Conservation (phyloP, 306 rosid species). For the Sicyos edulis region DNA sequence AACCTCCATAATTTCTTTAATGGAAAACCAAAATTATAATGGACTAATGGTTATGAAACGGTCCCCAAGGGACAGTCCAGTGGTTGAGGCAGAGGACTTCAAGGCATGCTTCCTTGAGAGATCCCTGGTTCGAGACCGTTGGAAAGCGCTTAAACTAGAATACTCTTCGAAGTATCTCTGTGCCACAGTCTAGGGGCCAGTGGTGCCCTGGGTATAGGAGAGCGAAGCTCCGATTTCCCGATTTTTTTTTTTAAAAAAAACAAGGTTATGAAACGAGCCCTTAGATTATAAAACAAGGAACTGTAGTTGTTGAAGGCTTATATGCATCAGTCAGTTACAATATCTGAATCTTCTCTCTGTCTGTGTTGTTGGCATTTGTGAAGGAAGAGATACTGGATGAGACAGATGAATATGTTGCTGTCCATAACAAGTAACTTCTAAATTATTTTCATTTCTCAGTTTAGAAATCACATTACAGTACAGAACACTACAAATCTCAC, state of each 20-base stretch:
- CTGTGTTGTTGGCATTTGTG: constrained; percentile 6
- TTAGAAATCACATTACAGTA: neutral
- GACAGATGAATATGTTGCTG: constrained; percentile 59
- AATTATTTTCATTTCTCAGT: neutral
- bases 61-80: neutral
- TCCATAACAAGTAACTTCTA: constrained; percentile 46
- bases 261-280: neutral
- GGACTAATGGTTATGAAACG: too few species aligned
- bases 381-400: constrained; percentile 76
- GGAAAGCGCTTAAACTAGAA: too few species aligned
- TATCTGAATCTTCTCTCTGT: neutral
- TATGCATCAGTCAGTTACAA: neutral
- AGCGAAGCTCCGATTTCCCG: too few species aligned
- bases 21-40: too few species aligned
- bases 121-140: too few species aligned
- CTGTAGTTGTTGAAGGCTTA: neutral
- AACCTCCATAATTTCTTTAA: too few species aligned
- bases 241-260: too few species aligned
- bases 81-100: too few species aligned
- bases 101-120: too few species aligned
- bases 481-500: neutral
- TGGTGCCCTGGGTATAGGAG: too few species aligned
- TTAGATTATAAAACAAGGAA: neutral
- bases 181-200: too few species aligned
- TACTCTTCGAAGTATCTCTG: too few species aligned